Percentiles rank a stretch among this genome's conserved stretches.
Evolutionary conservation across 2,329 filamentous ascomycete genomes (phyloP).

Genomic region (Myriosclerotinia curreyana): DNA sequence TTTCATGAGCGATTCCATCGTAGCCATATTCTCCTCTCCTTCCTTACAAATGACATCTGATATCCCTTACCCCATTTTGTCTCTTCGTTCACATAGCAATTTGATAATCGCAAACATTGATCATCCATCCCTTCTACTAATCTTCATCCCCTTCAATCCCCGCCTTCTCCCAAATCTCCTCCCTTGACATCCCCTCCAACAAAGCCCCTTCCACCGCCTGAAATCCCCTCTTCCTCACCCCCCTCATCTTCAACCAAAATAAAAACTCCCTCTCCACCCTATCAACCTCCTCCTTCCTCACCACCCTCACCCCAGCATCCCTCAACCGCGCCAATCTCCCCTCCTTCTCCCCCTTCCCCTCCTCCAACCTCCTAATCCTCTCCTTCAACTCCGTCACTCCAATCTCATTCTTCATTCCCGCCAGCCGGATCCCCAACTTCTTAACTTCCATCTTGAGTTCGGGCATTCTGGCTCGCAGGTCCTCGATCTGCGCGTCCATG

Average conservation of each 20-base stretch:
- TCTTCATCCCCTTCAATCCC: conserved; percentile 33
- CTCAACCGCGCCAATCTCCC: conserved; percentile 44
- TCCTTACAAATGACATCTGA: neutral
- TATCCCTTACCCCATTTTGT: neutral
- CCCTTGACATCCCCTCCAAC: conserved; percentile 46
- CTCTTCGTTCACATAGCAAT: neutral
- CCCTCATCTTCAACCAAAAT: conserved; percentile 42
- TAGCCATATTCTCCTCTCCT: neutral
- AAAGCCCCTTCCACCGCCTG: conserved; percentile 42
- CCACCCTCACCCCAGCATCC: conserved; percentile 40
- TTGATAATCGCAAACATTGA: neutral
- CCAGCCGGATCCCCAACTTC: conserved; percentile 40
- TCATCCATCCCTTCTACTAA: neutral
- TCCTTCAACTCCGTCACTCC: conserved; percentile 47
- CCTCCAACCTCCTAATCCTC: conserved; percentile 44
- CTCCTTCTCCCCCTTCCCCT: conserved; percentile 40
- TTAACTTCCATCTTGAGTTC: conserved; percentile 34
- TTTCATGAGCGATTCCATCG: neutral
- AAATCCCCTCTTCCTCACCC: conserved; percentile 37
- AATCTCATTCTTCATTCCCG: conserved; percentile 44
- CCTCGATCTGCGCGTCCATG: conserved; percentile 40
- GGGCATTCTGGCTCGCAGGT: conserved; percentile 46
- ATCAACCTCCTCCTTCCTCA: conserved; percentile 49
- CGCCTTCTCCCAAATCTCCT: conserved; percentile 48
- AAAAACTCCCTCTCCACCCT: conserved; percentile 47